Conservation (phyloP, 2,329 filamentous ascomycete species). For the Trichoderma endophyticum region DNA sequence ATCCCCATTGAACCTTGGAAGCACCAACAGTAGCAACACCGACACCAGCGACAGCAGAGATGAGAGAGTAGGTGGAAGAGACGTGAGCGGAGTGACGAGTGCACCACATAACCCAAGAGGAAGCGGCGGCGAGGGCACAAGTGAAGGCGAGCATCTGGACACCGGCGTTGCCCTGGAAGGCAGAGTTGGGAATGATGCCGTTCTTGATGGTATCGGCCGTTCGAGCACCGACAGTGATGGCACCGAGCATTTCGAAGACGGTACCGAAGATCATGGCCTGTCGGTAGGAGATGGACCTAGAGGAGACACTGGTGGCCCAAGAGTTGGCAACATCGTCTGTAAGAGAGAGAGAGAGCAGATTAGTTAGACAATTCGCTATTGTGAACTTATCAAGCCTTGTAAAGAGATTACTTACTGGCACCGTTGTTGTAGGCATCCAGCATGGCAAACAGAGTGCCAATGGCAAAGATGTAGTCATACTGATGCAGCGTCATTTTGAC, state of each 20-base stretch:
- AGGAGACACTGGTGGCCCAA: conserved; percentile 76
- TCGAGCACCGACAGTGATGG: conserved; percentile 62
- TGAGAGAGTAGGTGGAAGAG: conserved; percentile 66
- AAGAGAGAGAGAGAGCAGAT: background rate
- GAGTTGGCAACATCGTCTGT: conserved; percentile 79
- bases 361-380: background rate
- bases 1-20: conserved; percentile 62
- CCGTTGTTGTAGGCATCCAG: conserved; percentile 65
- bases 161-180: conserved; percentile 58
- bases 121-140: conserved; percentile 59
- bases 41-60: conserved; percentile 64
- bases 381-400: background rate
- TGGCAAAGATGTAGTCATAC: conserved; percentile 70
- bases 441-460: conserved; percentile 72
- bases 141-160: conserved; percentile 67
- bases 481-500: conserved; percentile 55
- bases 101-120: conserved; percentile 75
- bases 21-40: conserved; percentile 64
- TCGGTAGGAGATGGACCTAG: conserved; percentile 68
- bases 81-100: conserved; percentile 68
- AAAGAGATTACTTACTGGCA: conserved; percentile 57
- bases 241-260: conserved; percentile 64
- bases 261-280: conserved; percentile 64
- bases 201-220: conserved; percentile 77
- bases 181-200: conserved; percentile 59